Evolutionary conservation across 1,139 yeast species (phyloP), one percentile per base, ranked within the genome.

Genomic region (Lodderomyces margitis): DNA sequence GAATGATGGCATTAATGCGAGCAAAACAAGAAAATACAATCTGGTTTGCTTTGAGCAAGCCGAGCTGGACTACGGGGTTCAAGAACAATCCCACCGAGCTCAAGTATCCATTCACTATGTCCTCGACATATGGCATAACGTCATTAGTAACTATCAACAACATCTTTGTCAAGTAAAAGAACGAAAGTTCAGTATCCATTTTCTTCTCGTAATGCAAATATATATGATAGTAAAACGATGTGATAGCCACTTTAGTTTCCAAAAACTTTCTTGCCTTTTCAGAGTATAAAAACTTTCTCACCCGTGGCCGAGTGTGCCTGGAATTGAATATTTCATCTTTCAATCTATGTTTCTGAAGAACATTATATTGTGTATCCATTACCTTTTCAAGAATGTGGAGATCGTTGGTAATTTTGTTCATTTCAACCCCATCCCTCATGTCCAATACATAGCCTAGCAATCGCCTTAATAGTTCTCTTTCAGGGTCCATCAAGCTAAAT

Each of bases 131-230:
- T 3, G 68, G 69, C 53, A 62, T 50, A n/a, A 63, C 47, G 28
- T 63, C 64, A 5, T 52, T 52, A 1, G 50, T 49, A 24, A 54
- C 42, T 11, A 62, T 54, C 16, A 52, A 44, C n/a, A 61, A 38
- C 46, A 59, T 47, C 34, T 65, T 66, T 39, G 54, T 60, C 38
- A 58, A 47, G 38, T 64, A 66, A 42, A 59, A 62, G 41, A 49
- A 62, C 2, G 65, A 51, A 16, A 58, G 42, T n/a, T 50, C 53
- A 32, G 46, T 41, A 37, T 62, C 57, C 23, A 50, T 45, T 17
- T 45, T 45, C 37, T 49, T 49, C 36, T 70, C 75, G 43, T 61
- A 68, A 45, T 65, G 62, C 20, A 65, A 49, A 44, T 61, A 56
- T 8, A 70, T 48, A 43, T 62, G 64, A 38, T 60, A 61, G 42